Conservation (phyloP, 805 yeast genomes). For the Yamadazyma laniorum region DNA sequence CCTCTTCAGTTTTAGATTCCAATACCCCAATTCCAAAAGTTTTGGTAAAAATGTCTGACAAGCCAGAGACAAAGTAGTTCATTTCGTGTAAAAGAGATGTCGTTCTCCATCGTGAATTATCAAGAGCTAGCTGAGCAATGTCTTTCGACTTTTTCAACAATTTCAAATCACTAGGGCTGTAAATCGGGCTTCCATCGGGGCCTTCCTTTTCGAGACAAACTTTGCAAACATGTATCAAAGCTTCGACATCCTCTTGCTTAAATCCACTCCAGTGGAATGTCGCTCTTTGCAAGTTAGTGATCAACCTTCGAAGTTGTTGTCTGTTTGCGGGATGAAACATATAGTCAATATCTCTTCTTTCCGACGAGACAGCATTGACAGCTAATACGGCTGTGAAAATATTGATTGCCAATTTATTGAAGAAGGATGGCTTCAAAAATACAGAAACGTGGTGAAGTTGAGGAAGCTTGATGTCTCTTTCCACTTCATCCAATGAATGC, state of each 20-base stretch:
- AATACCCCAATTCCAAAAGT: conserved; percentile 46
- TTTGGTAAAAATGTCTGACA: conserved; percentile 42
- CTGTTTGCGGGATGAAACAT: conserved; percentile 66
- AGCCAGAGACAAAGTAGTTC: conserved; percentile 50
- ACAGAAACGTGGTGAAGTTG: conserved; percentile 58
- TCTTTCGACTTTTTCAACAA: conserved; percentile 45
- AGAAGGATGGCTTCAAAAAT: conserved; percentile 58
- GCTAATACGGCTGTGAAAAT: conserved; percentile 66
- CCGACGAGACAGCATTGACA: conserved; percentile 72
- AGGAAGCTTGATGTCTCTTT: conserved; percentile 55
- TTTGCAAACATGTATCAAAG: conserved; percentile 48
- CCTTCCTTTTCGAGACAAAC: conserved; percentile 40
- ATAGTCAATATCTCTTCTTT: conserved; percentile 62
- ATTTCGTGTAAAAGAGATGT: conserved; percentile 63
- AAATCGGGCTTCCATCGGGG: conserved; percentile 23
- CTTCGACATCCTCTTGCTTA: conserved; percentile 54
- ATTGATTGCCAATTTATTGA: conserved; percentile 60
- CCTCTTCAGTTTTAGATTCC: conserved; percentile 13
- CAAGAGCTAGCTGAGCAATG: conserved; percentile 48
- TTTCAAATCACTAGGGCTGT: conserved; percentile 35
- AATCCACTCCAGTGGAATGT: conserved; percentile 80
- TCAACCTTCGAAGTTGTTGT: conserved; percentile 51
- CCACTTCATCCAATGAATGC: conserved; percentile 55
- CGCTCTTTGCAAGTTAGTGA: conserved; percentile 61
- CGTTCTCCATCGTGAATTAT: conserved; percentile 56